These are phyloP conservation scores for Candida nonsorbophila DNA, from an alignment of 805 yeast genomes.

Conservation along the genomic window DNA sequence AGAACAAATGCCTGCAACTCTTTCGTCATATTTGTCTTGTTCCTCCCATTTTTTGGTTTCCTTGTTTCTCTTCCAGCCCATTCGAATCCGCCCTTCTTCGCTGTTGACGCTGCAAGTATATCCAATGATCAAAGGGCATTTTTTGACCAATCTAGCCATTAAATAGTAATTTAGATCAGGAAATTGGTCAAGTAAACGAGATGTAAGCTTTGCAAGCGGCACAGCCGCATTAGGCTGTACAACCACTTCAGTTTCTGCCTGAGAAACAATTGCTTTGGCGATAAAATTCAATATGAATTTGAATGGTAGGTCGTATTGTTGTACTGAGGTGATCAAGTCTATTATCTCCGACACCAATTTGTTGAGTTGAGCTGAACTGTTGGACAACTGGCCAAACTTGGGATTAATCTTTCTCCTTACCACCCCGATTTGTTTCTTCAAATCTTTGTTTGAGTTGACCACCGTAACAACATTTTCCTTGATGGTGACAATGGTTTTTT, in stretches of 20 bases:
- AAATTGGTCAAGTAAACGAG: conserved; percentile 43
- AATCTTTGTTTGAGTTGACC: conserved; percentile 43
- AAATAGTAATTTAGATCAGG: conserved; percentile 52
- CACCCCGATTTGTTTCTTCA: conserved; percentile 51
- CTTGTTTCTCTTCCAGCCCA: conserved; percentile 80
- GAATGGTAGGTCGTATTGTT: conserved; percentile 41
- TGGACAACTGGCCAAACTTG: conserved; percentile 86
- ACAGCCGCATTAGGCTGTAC: conserved; percentile 73
- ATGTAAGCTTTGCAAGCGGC: conserved; percentile 69
- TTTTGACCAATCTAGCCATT: conserved; percentile 80
- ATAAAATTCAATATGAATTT: conserved; percentile 76
- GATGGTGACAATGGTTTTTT: conserved; percentile 49
- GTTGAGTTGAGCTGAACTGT: conserved; percentile 55
- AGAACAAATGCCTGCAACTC: conserved; percentile 81
- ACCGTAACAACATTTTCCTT: conserved; percentile 55
- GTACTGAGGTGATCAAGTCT: conserved; percentile 36
- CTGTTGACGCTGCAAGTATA: conserved; percentile 71
- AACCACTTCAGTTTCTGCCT: conserved; percentile 88
- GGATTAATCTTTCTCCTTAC: conserved; percentile 78
- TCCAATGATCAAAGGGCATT: conserved; percentile 87
- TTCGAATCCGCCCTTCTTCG: conserved; percentile 70
- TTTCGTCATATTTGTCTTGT: conserved; percentile 70
- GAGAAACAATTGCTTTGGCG: conserved; percentile 81
- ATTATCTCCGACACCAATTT: conserved; percentile 48
- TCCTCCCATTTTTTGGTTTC: conserved; percentile 46